Base-by-base conservation (phyloP, 2,329 filamentous ascomycete species). In the Ophiognomonia clavigignenti-juglandacearum region DNA sequence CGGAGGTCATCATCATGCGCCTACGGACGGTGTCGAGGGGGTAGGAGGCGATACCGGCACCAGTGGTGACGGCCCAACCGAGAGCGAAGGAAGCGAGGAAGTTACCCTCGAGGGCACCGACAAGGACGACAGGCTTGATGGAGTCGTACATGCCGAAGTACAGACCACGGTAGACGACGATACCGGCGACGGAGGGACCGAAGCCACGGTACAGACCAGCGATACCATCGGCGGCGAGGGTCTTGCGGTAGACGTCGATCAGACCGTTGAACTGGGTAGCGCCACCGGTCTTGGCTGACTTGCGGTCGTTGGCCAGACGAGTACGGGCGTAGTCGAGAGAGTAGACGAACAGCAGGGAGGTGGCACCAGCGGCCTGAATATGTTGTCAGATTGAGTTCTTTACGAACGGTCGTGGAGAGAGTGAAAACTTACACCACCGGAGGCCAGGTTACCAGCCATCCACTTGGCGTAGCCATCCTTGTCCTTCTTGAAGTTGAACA, bases 101-200 rank as follows among this genome's bases (percentile, higher is more conserved):
- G 88, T 92, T 96, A 80, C 91, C 91, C 78, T 90, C 83, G 65
- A 98, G 89, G 73, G 71, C 56, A 72, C 93, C 93, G 71, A 86
- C 83, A 60, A 98, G 89, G 76, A 97, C 74, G 69, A 97, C 88
- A 64, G 93, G 93, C 90, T 98, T 98, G 83, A 98, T 85, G 64
- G 93, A 98, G 81, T 98, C 93, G 90, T 98, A 98, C 87, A 98
- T 87, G 73, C 93, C 93, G 87, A 98, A 98, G 91, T 98, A 98
- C 66, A 98, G 90, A 96, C 93, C 93, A 89, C 93, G 93, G 89
- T 98, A 98, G 79, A 98, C 93, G 67, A 98, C 76, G 75, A 98
- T 98, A 86, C 93, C 93, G 75, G 87, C 83, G 69, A 98, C 93
- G 68, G 93, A 98, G 73, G 95, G 93, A 83, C 91, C 90, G 88